Base-by-base conservation (phyloP, 176 grass and related monocot species). In the Zoysia pacifica region DNA sequence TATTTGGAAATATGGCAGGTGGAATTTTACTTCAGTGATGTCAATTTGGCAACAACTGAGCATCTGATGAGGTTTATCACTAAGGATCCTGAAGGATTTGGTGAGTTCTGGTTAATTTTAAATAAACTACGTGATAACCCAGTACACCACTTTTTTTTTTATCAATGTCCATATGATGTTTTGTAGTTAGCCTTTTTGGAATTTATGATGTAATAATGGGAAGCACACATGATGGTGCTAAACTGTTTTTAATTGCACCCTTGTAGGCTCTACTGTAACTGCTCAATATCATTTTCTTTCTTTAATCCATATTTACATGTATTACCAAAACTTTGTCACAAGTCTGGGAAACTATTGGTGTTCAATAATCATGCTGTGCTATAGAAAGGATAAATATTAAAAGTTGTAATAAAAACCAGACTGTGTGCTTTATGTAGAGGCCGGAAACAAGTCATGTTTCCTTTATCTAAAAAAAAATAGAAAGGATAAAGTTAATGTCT, bases 11-110 rank as follows among this genome's bases (percentile, higher is more conserved):
- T 53, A 2, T 81, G 47, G 38, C 85, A 97, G 94, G 94, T 97
- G 58, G 94, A 97, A 46, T 97, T 93, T 88, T 97, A 97, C 82
- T 97, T 97, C 82, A 97, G 94, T 73, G 94, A 97, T 88, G 79
- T 86, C 74, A 97, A 97, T 88, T 78, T 97, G 72, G 94, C 91
- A 43, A 97, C 94, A 55, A 97, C 94, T 82, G 94, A 97, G 70
- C 94, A 97, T 74, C 87, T 97, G 82, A 91, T 97, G 79, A 93
- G 76, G 76, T 97, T 91, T 70, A 97, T 97, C 43, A 70, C 74
- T 68, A 97, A 93, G 83, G 94, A 94, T 77, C 87, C 91, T n/a
- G 94, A 94, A 14, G 94, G 94, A 79, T 97, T 75, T 90, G 94
- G 94, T 97, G 77, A 91, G 87, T 89, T 80, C 60, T 79, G 69